Conservation (phyloP, 169 alveolate species). For the Plasmodium adleri region DNA sequence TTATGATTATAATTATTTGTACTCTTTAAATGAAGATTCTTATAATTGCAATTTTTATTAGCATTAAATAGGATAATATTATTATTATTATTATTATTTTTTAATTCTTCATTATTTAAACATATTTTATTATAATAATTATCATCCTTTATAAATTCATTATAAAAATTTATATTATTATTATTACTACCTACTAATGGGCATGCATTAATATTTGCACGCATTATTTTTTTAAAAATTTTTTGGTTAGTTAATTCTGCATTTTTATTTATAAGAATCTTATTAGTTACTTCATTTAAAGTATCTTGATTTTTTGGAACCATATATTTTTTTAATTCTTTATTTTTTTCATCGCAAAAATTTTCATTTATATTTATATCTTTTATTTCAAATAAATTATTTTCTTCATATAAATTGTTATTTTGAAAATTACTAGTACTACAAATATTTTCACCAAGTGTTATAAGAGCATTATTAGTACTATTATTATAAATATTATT, state of each 20-base stretch:
- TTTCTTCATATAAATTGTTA: neutral
- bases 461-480: neutral
- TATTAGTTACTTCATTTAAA: conserved; percentile 15
- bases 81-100: conserved; percentile 11
- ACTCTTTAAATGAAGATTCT: no score
- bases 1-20: neutral
- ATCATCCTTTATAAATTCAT: conserved; percentile 19
- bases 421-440: conserved; percentile 11
- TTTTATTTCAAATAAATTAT: neutral
- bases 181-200: neutral
- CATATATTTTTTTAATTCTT: neutral
- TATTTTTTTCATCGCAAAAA: conserved; percentile 10
- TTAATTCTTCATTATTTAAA: neutral
- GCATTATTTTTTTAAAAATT: neutral
- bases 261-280: conserved; percentile 9
- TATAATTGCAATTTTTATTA: no score
- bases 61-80: neutral
- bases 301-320: conserved; percentile 7
- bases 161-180: neutral
- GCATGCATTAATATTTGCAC: conserved; percentile 17
- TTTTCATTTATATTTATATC: conserved; percentile 16
- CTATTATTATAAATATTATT: neutral
- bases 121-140: conserved; percentile 7
- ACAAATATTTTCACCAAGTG: neutral
- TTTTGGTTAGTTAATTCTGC: neutral